Percentiles rank a stretch among this genome's conserved stretches.
Conservation (phyloP, 2,329 filamentous ascomycete genomes). For the Amylocarpus encephaloides region DNA sequence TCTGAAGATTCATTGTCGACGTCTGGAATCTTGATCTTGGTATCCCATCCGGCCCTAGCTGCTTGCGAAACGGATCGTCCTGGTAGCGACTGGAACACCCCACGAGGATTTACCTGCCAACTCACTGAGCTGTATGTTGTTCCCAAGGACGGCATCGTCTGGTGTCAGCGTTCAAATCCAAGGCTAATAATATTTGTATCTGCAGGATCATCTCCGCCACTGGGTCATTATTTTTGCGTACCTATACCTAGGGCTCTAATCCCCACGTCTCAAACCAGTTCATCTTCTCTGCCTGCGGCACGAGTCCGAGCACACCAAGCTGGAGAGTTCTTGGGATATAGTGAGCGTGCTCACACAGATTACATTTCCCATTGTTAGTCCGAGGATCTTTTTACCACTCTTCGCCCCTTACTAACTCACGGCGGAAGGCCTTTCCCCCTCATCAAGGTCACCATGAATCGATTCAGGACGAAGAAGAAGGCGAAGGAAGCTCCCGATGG, state of each 20-base stretch:
- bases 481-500: slow-evolving; percentile 47
- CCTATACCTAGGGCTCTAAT: background rate
- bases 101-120: slow-evolving; percentile 8
- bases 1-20: slow-evolving; percentile 8
- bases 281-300: background rate
- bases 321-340: slow-evolving; percentile 15
- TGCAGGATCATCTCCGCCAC: slow-evolving; percentile 11
- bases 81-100: slow-evolving; percentile 4
- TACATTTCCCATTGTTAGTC: slow-evolving; percentile 16
- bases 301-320: slow-evolving; percentile 5
- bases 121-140: background rate
- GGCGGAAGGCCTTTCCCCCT: background rate
- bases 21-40: slow-evolving; percentile 3
- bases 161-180: slow-evolving; percentile 12
- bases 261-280: slow-evolving; percentile 9
- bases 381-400: background rate
- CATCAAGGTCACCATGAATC: slow-evolving; percentile 54
- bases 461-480: slow-evolving; percentile 70
- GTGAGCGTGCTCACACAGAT: slow-evolving; percentile 23
- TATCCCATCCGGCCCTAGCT: background rate
- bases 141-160: background rate
- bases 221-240: slow-evolving; percentile 4
- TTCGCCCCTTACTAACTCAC: background rate
- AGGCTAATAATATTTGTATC: slow-evolving; percentile 25
- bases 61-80: slow-evolving; percentile 13